Conservation (phyloP, 768 basidiomycete genomes). For the Amyloporia xantha region DNA sequence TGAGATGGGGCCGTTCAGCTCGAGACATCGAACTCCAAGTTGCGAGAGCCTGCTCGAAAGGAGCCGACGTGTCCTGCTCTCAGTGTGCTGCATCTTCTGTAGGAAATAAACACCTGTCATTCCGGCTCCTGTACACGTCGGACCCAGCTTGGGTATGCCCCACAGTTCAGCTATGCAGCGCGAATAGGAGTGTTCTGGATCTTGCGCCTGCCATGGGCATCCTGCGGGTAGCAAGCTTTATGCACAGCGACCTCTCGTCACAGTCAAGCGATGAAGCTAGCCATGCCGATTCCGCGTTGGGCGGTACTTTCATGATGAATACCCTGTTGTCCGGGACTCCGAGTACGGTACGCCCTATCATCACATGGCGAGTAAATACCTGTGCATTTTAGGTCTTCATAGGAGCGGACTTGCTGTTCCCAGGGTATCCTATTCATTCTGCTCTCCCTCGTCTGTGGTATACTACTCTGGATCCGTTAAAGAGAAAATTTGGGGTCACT, state of each 20-base stretch:
- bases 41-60: not conserved
- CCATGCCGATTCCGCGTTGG: constrained; percentile 18
- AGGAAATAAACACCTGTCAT: not conserved
- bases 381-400: constrained; percentile 28
- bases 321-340: constrained; percentile 4
- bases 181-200: constrained; percentile 23
- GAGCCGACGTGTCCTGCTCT: not conserved
- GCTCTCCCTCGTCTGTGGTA: not conserved
- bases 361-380: constrained; percentile 13
- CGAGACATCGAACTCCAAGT: not conserved
- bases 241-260: constrained; percentile 36
- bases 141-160: constrained; percentile 14
- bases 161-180: constrained; percentile 15
- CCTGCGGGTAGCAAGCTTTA: constrained; percentile 42
- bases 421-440: constrained; percentile 19
- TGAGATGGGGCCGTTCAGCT: not conserved
- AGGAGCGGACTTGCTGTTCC: constrained; percentile 27
- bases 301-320: constrained; percentile 13
- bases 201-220: constrained; percentile 32
- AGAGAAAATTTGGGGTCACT: constrained; percentile 8
- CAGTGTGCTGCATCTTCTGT: no score
- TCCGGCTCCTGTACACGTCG: constrained; percentile 4
- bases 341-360: constrained; percentile 17
- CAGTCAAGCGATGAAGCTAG: constrained; percentile 25
- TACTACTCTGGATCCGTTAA: not conserved